These are phyloP conservation scores for Hypoxylon sp. DNA, from an alignment of 2,329 filamentous ascomycete genomes.

Conservation along the genomic window DNA sequence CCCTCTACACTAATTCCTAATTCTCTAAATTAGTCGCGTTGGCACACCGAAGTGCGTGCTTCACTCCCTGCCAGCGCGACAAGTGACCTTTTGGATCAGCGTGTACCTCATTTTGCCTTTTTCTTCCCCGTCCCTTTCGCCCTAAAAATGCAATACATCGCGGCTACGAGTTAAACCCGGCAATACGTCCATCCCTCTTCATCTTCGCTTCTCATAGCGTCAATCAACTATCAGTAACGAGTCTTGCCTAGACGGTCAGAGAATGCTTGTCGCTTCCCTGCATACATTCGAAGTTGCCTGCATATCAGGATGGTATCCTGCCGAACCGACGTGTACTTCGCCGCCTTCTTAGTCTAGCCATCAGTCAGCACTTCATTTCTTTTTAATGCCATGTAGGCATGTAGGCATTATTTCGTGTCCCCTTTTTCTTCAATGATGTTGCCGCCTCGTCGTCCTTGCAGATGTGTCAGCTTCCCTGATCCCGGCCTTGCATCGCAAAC, in stretches of 20 bases:
- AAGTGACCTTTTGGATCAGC: conserved; percentile 29
- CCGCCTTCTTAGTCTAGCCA: conserved; percentile 25
- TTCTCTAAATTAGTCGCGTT: conserved; percentile 26
- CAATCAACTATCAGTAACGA: conserved; percentile 26
- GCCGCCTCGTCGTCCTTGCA: conserved; percentile 25
- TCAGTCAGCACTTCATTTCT: conserved; percentile 28
- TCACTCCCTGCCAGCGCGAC: conserved; percentile 17
- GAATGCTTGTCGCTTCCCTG: conserved; percentile 41
- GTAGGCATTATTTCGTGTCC: conserved; percentile 7
- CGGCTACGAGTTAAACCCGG: conserved; percentile 32
- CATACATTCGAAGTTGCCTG: conserved; percentile 36
- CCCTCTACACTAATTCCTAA: conserved; percentile 16
- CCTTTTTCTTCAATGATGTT: conserved; percentile 34
- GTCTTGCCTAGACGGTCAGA: conserved; percentile 27
- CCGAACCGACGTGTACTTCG: conserved; percentile 37
- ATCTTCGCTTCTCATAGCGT: conserved; percentile 20
- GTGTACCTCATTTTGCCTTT: conserved; percentile 26
- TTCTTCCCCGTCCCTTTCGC: conserved; percentile 15
- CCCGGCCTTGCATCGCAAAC: conserved; percentile 32
- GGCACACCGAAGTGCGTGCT: conserved; percentile 32
- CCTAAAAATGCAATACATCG: conserved; percentile 25
- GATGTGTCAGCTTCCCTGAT: conserved; percentile 42
- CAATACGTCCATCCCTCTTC: conserved; percentile 19
- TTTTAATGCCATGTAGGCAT: conserved; percentile 28
- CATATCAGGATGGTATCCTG: conserved; percentile 37